Base-by-base conservation (phyloP, 305 asterid genomes). In the Plantago coronopus region DNA sequence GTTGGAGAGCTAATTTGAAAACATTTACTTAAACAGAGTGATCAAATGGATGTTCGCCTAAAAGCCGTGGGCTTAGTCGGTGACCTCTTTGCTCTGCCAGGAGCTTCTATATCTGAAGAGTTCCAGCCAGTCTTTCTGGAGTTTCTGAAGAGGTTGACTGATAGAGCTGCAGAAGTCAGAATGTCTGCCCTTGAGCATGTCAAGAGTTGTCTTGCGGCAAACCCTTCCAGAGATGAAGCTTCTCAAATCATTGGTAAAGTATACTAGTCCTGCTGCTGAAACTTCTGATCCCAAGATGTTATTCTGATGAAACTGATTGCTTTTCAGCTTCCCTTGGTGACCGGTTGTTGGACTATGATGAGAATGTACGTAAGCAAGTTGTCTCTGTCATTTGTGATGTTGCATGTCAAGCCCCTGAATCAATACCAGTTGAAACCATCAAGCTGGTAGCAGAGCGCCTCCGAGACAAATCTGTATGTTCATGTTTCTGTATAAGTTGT, bases 381-480 rank as follows among this genome's bases (percentile, higher is more conserved):
- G 97, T 94, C 56, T 78, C 81, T 47, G 96, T 82, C 54, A 65
- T 94, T 64, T 90, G 95, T 71, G 99, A 94, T 66, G 93, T 88
- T 42, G 93, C 83, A 38, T 87, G 91, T 49, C 81, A 78, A 57
- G 74, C 78, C 76, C 71, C 81, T 64, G 25, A 88, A 49, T 79
- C 95, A 70, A 73, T 90, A 62, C 82, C 89, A 4, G 76, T 80
- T 69, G 95, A 81, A 70, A 87, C 81, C 59, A 71, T 94, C 61
- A 84, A 86, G 84, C 81, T 86, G 76, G 89, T 90, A 46, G 82
- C 99, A 0, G 99, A 94, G 67, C 95, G 95, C 66, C 96, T 94
- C 61, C 89, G 91, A 29, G 97, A 94, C 81, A 90, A 88, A 90
- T 87, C 97, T 73, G 99, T 94, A 78, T 67, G 91, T 75, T 48